Conservation (phyloP, 257 asterid species). For the Scutellaria baicalensis region DNA sequence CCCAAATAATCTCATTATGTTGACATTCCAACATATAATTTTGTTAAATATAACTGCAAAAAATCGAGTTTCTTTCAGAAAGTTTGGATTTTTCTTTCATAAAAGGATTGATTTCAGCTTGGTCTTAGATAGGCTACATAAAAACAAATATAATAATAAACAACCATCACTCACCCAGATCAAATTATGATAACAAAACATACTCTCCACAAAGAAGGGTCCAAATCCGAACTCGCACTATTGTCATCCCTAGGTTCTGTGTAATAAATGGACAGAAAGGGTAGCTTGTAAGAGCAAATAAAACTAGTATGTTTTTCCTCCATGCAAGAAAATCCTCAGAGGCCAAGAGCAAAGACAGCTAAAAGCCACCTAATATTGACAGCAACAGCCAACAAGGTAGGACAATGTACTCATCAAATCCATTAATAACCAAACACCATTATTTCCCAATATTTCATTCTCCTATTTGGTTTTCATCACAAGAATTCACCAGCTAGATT, state of each 20-base stretch:
- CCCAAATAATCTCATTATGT: background rate
- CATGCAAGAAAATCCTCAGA: conserved; percentile 4
- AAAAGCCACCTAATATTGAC: conserved; percentile 9
- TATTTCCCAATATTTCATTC: conserved; percentile 1
- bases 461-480: background rate
- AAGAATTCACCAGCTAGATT: background rate
- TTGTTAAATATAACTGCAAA: too few relatives aligned
- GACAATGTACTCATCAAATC: background rate
- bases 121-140: too few relatives aligned
- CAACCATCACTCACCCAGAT: too few relatives aligned
- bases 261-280: background rate
- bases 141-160: too few relatives aligned
- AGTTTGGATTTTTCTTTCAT: too few relatives aligned
- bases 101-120: too few relatives aligned
- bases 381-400: conserved; percentile 12
- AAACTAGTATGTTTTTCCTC: background rate
- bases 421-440: conserved; percentile 1
- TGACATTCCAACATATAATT: too few relatives aligned
- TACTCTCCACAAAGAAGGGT: too few relatives aligned
- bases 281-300: conserved; percentile 9
- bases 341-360: background rate
- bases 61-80: too few relatives aligned
- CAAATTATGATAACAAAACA: too few relatives aligned
- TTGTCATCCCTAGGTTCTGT: background rate
- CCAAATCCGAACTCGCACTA: too few relatives aligned